phyloP scores from a whole-genome alignment of 345 rosid species.

The Bruguiera parviflora region DNA sequence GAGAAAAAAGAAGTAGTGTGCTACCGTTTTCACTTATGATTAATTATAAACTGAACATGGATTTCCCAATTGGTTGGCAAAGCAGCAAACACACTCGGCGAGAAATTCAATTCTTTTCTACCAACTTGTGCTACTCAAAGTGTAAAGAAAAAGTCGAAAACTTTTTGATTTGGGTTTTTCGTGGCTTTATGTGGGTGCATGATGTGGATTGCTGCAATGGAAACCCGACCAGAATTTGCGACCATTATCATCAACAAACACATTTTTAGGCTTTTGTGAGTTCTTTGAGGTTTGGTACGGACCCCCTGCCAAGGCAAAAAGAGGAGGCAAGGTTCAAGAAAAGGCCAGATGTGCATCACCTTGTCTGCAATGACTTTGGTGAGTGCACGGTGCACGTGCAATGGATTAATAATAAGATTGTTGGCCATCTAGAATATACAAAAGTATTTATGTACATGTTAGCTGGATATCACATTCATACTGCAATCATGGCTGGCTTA shows the following conservation, averaged over 20 bases:
- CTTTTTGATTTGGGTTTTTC: neutral
- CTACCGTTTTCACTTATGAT: conserved; percentile 11
- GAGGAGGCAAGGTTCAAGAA: conserved; percentile 10
- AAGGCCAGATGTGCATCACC: conserved; percentile 5
- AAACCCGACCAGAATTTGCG: conserved; percentile 34
- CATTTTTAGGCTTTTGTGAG: conserved; percentile 22
- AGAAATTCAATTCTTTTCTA: conserved; percentile 5
- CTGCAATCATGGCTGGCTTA: conserved; percentile 19
- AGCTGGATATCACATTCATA: conserved; percentile 37
- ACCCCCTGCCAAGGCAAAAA: neutral
- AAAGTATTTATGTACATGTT: neutral
- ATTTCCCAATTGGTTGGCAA: conserved; percentile 39
- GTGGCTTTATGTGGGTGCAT: conserved; percentile 14
- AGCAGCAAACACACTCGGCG: conserved; percentile 18
- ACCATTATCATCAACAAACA: neutral
- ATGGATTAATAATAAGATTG: conserved; percentile 14
- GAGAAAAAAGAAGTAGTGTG: no score
- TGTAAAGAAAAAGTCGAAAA: neutral
- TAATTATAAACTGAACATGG: conserved; percentile 12
- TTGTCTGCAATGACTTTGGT: neutral
- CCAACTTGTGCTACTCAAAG: conserved; percentile 7
- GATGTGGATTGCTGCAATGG: conserved; percentile 34
- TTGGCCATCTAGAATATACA: conserved; percentile 23
- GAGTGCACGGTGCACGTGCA: conserved; percentile 39
- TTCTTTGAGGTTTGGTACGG: neutral